phyloP scores from a whole-genome alignment of 176 grass and related monocot species.

The Pontederia paniculata region DNA sequence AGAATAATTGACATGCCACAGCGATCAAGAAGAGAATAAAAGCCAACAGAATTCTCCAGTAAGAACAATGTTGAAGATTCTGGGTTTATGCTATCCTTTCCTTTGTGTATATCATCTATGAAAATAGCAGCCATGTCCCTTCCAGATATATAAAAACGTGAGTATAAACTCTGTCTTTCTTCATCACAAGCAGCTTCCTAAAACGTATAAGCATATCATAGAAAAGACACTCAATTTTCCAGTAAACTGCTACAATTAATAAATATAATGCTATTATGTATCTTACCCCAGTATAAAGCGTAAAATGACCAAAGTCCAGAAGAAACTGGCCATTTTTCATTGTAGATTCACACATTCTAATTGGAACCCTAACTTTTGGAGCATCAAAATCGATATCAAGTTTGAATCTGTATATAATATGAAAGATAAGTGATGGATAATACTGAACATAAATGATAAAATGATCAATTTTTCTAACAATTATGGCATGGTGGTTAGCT shows the following conservation, averaged over 20 bases:
- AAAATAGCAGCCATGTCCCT: conserved; percentile 98
- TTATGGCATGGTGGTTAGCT: no score
- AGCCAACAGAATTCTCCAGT: conserved; percentile 27
- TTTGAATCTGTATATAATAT: conserved; percentile 57
- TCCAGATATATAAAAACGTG: conserved; percentile 79
- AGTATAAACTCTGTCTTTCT: conserved; percentile 78
- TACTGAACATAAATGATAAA: neutral
- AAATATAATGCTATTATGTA: neutral
- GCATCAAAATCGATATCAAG: conserved; percentile 98
- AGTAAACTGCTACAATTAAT: neutral
- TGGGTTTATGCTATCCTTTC: conserved; percentile 24
- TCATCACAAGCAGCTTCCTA: conserved; percentile 53
- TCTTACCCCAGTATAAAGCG: conserved; percentile 75
- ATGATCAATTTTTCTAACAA: no score
- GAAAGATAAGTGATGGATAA: conserved; percentile 8
- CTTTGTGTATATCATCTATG: conserved; percentile 36
- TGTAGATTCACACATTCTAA: conserved; percentile 28
- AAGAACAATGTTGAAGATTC: conserved; percentile 23
- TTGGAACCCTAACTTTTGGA: conserved; percentile 87
- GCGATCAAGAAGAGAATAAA: conserved; percentile 87
- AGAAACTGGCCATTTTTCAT: conserved; percentile 44
- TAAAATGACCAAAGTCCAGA: conserved; percentile 99
- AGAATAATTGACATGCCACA: conserved; percentile 86
- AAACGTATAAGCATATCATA: conserved; percentile 9
- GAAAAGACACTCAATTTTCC: conserved; percentile 27